Percentiles rank a stretch among this genome's conserved stretches.
phyloP scores from a whole-genome alignment of 75 land plant species.

The Cryptomeria japonica region DNA sequence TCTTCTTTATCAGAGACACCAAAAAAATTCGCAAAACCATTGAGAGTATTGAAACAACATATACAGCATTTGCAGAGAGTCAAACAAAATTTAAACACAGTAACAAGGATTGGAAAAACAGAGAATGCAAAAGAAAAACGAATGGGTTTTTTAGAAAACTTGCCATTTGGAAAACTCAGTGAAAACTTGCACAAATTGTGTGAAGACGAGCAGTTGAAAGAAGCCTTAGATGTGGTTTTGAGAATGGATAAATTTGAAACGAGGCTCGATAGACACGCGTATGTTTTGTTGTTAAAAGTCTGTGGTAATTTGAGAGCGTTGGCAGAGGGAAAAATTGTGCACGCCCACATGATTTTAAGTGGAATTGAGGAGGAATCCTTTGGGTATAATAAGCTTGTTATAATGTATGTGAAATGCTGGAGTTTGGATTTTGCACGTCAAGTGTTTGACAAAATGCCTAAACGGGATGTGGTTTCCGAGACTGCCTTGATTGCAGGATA shows the following conservation, averaged over 20 bases:
- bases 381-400: constrained; percentile 1
- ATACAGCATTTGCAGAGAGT: background rate
- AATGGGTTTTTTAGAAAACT: background rate
- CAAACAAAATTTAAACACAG: background rate
- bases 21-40: background rate
- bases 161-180: background rate
- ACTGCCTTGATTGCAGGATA: constrained; percentile 46
- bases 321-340: constrained; percentile 10
- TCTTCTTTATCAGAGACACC: background rate
- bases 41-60: background rate
- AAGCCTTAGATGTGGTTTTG: background rate
- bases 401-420: constrained; percentile 14
- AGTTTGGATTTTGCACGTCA: constrained; percentile 6
- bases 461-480: constrained; percentile 4
- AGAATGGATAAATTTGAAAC: constrained; percentile 2
- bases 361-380: background rate
- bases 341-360: constrained; percentile 8
- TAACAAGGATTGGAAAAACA: background rate
- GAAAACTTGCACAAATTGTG: background rate
- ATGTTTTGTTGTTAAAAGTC: constrained; percentile 7
- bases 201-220: background rate
- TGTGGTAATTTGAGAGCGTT: constrained; percentile 1
- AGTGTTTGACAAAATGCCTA: constrained; percentile 14
- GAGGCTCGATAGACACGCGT: background rate
- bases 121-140: background rate